A percentile compares a stretch with the other conserved stretches of the same genome.
phyloP scores from a whole-genome alignment of 1,284 basidiomycete genomes.

The Fomitopsis schrenkii region DNA sequence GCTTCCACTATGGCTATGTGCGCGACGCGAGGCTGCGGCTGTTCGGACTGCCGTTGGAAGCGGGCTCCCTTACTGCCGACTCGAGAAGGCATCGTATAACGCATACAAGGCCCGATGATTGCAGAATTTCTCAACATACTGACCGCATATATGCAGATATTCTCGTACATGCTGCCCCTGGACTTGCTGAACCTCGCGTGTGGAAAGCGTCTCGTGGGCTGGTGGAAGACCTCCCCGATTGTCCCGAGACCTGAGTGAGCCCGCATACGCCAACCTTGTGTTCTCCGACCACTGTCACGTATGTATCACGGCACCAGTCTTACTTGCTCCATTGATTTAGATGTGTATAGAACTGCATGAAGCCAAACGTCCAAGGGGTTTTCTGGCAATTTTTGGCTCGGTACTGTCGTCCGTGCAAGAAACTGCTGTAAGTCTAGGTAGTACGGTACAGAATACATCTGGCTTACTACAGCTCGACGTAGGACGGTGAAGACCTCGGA shows the following conservation, averaged over 20 bases:
- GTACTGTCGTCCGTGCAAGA: constrained; percentile 1
- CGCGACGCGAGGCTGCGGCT: too few species aligned
- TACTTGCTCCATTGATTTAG: too few species aligned
- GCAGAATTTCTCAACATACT: neutral
- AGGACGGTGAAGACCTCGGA: neutral
- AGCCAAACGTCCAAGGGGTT: neutral
- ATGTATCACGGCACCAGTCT: neutral
- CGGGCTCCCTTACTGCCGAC: too few species aligned
- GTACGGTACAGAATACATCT: too few species aligned
- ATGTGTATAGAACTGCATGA: neutral
- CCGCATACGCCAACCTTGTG: constrained; percentile 20
- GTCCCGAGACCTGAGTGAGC: constrained; percentile 26
- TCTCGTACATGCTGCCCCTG: constrained; percentile 36
- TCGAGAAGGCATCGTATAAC: too few species aligned
- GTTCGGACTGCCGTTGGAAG: too few species aligned
- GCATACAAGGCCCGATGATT: too few species aligned
- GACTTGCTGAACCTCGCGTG: constrained; percentile 40
- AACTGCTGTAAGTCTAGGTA: neutral
- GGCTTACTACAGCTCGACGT: neutral
- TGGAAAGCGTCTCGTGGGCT: constrained; percentile 31
- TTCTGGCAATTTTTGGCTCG: neutral
- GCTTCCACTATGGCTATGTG: too few species aligned
- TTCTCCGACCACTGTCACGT: constrained; percentile 10
- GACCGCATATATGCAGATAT: constrained; percentile 30
- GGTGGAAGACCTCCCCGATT: constrained; percentile 13